Evolutionary conservation across 148 eudicot species (phyloP).

Genomic region (Amaranthus hypochondriacus): DNA sequence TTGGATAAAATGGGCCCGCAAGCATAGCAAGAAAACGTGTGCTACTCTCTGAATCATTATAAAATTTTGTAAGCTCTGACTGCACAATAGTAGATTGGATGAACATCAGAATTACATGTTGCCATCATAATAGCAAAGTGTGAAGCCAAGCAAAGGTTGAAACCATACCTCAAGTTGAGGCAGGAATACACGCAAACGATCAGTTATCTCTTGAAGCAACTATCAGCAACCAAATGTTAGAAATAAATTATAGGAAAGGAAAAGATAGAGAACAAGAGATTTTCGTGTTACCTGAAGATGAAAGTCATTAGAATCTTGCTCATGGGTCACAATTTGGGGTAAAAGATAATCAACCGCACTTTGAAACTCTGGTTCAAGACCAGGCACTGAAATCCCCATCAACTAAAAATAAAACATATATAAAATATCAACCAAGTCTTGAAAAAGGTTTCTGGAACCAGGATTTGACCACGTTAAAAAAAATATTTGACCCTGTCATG

Average conservation of each 20-base stretch:
- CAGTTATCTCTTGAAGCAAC: constrained; percentile 84
- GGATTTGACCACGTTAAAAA: neutral
- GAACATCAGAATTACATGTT: constrained; percentile 5
- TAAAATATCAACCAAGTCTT: constrained; percentile 12
- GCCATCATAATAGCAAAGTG: neutral
- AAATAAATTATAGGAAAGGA: constrained; percentile 15
- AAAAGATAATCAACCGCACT: constrained; percentile 61
- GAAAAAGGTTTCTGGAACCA: constrained; percentile 10
- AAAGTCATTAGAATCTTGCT: constrained; percentile 55
- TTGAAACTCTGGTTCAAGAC: constrained; percentile 83
- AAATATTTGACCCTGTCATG: neutral
- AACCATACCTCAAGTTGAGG: constrained; percentile 74
- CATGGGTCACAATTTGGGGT: constrained; percentile 59
- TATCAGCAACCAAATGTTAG: constrained; percentile 43
- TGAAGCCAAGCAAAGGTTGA: constrained; percentile 9
- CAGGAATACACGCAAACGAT: constrained; percentile 53
- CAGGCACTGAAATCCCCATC: constrained; percentile 64
- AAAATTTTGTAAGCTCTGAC: constrained; percentile 64
- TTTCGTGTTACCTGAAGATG: constrained; percentile 64
- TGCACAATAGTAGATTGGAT: constrained; percentile 30
- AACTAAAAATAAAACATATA: constrained; percentile 37
- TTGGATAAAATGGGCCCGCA: constrained; percentile 69
- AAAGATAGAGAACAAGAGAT: constrained; percentile 14
- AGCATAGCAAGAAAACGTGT: constrained; percentile 80
- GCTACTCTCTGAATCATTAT: constrained; percentile 53